phyloP scores from a whole-genome alignment of 805 yeast species.

The Ogataea kodamae region DNA sequence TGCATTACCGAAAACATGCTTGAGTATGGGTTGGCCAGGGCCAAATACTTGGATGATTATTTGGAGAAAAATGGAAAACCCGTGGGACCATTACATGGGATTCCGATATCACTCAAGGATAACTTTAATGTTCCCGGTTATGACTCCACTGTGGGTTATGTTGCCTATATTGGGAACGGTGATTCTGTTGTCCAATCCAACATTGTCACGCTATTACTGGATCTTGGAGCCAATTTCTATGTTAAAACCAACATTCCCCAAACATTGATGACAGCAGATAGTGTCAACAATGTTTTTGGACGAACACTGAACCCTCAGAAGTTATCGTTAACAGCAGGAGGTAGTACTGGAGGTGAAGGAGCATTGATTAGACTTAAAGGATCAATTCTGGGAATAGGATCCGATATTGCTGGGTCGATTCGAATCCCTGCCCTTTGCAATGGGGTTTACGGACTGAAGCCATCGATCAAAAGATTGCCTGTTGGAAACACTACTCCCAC shows the following conservation, averaged over 20 bases:
- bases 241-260: constrained; percentile 58
- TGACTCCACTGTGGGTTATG: constrained; percentile 49
- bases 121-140: constrained; percentile 44
- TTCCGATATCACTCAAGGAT: constrained; percentile 48
- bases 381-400: constrained; percentile 55
- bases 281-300: constrained; percentile 49
- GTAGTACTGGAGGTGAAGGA: constrained; percentile 67
- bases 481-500: too few relatives aligned
- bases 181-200: constrained; percentile 32
- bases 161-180: constrained; percentile 37
- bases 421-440: constrained; percentile 55
- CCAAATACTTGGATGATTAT: constrained; percentile 51
- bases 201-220: constrained; percentile 37
- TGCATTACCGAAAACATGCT: constrained; percentile 44
- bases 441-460: constrained; percentile 54
- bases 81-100: constrained; percentile 62
- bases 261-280: constrained; percentile 51
- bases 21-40: constrained; percentile 55
- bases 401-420: constrained; percentile 63
- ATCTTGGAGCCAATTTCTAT: constrained; percentile 51
- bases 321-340: constrained; percentile 52
- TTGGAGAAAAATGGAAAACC: constrained; percentile 44
- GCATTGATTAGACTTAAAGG: constrained; percentile 53
- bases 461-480: too few relatives aligned
- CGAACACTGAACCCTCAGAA: constrained; percentile 49